Evolutionary conservation across 352 stramenopile species (phyloP), one percentile per base, ranked within the genome.

Genomic region (Globisporangium emineosum): DNA sequence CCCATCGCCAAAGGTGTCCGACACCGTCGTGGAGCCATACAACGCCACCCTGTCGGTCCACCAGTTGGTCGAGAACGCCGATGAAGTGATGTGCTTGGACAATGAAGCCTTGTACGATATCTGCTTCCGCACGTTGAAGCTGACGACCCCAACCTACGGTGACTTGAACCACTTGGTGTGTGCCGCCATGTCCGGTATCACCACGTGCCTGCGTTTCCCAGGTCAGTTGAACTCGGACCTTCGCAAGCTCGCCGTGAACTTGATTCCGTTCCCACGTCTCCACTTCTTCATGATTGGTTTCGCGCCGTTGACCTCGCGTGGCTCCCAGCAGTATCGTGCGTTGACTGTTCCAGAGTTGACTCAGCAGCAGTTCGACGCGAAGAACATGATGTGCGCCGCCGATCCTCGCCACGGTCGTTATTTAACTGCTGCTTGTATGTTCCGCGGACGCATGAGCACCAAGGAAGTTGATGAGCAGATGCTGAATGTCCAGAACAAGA

Each of bases 61-160:
- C 78, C 97, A 99, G 89, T 91, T 99, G 51, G 96, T 99, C 33
- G 97, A 99, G 82, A 99, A 99, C 83, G 96, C 97, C 60, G 98
- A 99, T 85, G 97, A 99, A 76, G 98, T 97, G 77, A 99, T 99
- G 86, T 98, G 96, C 66, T 86, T 99, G 65, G 98, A 99, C 76
- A 99, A 99, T 82, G 97, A 99, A 82, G 98, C 98, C 47, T 88
- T 99, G 47, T 99, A 99, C 83, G 97, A 99, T 75, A 99, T 99
- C 86, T 99, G 98, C 88, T 99, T 99, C 92, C 97, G 97, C 66
- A 99, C 98, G 57, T 83, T 99, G 54, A 99, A 99, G 83, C 88
- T 99, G 60, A 97, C 96, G 62, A 99, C 97, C 43, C 98, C 98
- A 30, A 99, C 94, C 23, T 99, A 99, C 84, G 90, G 93, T 70